These are phyloP conservation scores for Colletotrichum destructivum DNA, from an alignment of 2,329 filamentous ascomycete genomes.

Conservation along the genomic window DNA sequence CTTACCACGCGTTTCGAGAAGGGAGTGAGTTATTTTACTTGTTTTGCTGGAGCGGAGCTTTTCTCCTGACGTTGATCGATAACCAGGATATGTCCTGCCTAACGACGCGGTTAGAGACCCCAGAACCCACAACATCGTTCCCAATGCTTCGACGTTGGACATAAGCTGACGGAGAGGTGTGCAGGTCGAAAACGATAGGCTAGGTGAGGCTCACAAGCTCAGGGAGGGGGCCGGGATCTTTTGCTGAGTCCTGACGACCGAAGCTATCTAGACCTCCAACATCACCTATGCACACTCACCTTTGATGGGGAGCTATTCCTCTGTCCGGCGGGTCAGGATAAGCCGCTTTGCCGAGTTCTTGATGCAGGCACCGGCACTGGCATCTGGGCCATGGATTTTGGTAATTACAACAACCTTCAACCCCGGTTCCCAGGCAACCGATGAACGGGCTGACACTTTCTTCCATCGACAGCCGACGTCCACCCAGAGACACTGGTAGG, in stretches of 20 bases:
- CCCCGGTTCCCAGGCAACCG: too few relatives aligned
- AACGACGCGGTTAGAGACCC: conserved; percentile 46
- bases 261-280: conserved; percentile 46
- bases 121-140: too few relatives aligned
- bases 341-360: conserved; percentile 49
- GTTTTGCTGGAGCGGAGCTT: too few relatives aligned
- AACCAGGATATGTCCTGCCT: conserved; percentile 46
- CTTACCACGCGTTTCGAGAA: conserved; percentile 55
- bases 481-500: conserved; percentile 50
- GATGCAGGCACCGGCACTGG: conserved; percentile 67
- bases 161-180: neutral
- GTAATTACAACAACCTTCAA: conserved; percentile 30
- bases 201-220: conserved; percentile 31
- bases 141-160: neutral
- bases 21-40: conserved; percentile 25
- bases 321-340: conserved; percentile 40
- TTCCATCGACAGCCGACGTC: conserved; percentile 45
- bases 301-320: conserved; percentile 47
- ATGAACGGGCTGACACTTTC: neutral
- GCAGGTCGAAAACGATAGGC: conserved; percentile 46
- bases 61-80: neutral
- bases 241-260: too few relatives aligned
- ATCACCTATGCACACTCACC: conserved; percentile 47
- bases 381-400: conserved; percentile 62
- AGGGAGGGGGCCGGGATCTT: too few relatives aligned